These are phyloP conservation scores for Phytophthora vignae DNA, from an alignment of 352 stramenopile genomes.

Conservation along the genomic window DNA sequence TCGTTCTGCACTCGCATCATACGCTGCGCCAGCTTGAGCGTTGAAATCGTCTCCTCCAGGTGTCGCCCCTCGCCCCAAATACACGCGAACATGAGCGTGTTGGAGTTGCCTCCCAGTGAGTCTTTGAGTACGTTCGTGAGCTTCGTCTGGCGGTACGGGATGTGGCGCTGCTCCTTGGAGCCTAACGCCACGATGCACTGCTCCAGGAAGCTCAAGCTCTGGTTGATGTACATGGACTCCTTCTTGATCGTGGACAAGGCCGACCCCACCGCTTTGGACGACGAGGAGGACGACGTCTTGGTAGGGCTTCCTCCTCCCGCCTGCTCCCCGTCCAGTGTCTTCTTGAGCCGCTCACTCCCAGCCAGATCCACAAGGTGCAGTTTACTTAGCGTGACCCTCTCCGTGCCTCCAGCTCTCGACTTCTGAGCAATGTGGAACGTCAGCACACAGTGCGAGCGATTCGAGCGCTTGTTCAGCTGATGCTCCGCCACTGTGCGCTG, in stretches of 20 bases:
- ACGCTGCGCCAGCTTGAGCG: constrained; percentile 91
- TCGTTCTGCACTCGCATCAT: constrained; percentile 96
- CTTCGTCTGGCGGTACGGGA: constrained; percentile 94
- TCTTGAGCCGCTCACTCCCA: constrained; percentile 95
- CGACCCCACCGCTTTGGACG: constrained; percentile 10
- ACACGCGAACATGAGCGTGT: constrained; percentile 96
- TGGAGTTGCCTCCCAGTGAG: constrained; percentile 95
- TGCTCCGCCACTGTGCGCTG: constrained; percentile 94
- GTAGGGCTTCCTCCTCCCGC: constrained; percentile 19
- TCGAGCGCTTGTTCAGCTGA: constrained; percentile 95
- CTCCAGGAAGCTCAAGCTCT: constrained; percentile 95
- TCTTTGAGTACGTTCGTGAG: constrained; percentile 95
- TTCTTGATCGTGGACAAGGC: constrained; percentile 92
- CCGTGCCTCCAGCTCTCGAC: constrained; percentile 71
- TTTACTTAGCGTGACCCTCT: constrained; percentile 88
- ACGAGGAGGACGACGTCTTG: constrained; percentile 12
- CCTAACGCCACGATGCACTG: constrained; percentile 69
- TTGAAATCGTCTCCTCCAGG: constrained; percentile 94
- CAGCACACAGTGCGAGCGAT: constrained; percentile 95
- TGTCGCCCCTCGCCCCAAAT: constrained; percentile 94
- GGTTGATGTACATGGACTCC: constrained; percentile 98
- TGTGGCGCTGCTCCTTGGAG: not conserved
- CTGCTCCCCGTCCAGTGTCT: constrained; percentile 82
- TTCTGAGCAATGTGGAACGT: constrained; percentile 93
- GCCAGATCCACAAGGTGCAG: constrained; percentile 96